Percentiles rank a stretch among this genome's conserved stretches.
phyloP scores from a whole-genome alignment of 139 green algal species.

The Chlorella sorokiniana region DNA sequence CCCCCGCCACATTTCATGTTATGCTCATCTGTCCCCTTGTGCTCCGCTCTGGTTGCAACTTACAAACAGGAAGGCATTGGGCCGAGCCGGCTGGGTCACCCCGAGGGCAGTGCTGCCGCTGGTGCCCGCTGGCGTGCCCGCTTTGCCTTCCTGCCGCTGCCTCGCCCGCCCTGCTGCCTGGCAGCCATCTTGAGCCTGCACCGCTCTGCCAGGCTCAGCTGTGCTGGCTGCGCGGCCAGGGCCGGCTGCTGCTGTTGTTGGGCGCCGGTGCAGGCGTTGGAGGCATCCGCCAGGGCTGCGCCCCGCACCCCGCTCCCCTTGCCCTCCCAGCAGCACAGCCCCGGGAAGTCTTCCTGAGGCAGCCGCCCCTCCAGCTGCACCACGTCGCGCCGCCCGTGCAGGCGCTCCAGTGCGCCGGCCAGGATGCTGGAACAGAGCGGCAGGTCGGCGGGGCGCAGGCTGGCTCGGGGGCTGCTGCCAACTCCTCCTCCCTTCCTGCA shows the following conservation, averaged over 20 bases:
- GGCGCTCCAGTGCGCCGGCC: slow-evolving; percentile 3
- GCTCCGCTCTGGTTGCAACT: background rate
- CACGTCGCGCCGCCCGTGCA: background rate
- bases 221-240: background rate
- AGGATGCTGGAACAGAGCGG: slow-evolving; percentile 12
- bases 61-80: no score
- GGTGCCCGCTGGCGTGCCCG: background rate
- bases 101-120: background rate
- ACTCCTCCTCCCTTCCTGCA: background rate
- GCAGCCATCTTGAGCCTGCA: no score
- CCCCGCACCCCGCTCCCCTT: background rate
- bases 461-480: background rate
- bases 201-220: background rate
- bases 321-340: background rate
- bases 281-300: no score
- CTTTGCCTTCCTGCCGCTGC: background rate
- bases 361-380: slow-evolving; percentile 19
- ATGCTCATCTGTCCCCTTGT: background rate
- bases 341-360: background rate
- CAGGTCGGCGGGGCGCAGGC: background rate
- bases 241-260: background rate
- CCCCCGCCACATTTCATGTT: background rate
- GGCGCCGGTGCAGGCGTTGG: no score
- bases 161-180: no score
- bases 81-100: no score